Percentiles rank a stretch among this genome's conserved stretches.
Conservation (phyloP, 768 basidiomycete genomes). For the Boletus reticuloceps region DNA sequence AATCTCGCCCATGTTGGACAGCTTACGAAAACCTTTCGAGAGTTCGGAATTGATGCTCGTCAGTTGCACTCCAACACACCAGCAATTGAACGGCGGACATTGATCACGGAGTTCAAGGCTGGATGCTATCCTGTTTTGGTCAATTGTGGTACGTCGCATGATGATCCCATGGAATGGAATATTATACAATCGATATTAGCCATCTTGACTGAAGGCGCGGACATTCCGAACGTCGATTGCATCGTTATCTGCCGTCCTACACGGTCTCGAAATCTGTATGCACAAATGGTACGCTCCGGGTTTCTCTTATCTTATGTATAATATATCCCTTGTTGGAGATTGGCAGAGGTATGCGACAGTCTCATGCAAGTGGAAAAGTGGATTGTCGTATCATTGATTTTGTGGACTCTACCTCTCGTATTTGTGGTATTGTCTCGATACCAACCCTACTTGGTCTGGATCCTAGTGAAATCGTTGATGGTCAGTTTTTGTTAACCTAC, state of each 20-base stretch:
- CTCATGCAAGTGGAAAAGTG: slow-evolving; percentile 72
- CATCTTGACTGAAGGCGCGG: slow-evolving; percentile 90
- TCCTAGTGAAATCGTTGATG: slow-evolving; percentile 60
- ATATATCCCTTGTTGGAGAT: slow-evolving; percentile 52
- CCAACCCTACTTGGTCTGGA: slow-evolving; percentile 87
- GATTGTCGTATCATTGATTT: slow-evolving; percentile 92
- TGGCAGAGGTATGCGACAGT: slow-evolving; percentile 87
- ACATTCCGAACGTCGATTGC: slow-evolving; percentile 94
- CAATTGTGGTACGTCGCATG: slow-evolving; percentile 71
- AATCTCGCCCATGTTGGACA: slow-evolving; percentile 76
- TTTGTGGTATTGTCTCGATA: slow-evolving; percentile 69
- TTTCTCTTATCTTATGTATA: background rate
- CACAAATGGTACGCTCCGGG: slow-evolving; percentile 73
- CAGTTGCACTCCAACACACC: slow-evolving; percentile 74
- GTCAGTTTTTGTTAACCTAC: slow-evolving; percentile 33
- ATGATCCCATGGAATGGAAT: background rate
- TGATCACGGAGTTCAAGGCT: slow-evolving; percentile 65
- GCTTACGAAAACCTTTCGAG: slow-evolving; percentile 70
- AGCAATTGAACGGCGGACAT: slow-evolving; percentile 53
- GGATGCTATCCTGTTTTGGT: slow-evolving; percentile 82
- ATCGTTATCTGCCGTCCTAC: slow-evolving; percentile 87
- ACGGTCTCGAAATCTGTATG: slow-evolving; percentile 81
- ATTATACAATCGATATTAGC: slow-evolving; percentile 36
- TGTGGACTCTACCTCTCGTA: slow-evolving; percentile 69
- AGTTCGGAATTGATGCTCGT: slow-evolving; percentile 80